phyloP scores from a whole-genome alignment of 73 alveolate genomes.

The Paramecium pentaurelia region DNA sequence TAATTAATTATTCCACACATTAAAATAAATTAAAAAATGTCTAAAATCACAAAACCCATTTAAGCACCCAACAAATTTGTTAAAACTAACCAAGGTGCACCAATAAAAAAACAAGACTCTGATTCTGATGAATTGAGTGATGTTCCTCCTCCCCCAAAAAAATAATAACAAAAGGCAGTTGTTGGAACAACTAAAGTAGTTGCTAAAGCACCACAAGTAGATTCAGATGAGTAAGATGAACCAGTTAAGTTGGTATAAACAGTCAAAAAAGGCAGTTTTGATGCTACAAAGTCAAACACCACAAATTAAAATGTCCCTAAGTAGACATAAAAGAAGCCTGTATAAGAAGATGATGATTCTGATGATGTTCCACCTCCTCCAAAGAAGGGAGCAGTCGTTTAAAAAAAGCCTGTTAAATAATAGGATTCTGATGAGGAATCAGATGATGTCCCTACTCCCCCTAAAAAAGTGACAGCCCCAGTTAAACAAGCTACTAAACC shows the following conservation, averaged over 20 bases:
- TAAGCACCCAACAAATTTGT: neutral
- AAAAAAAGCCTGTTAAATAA: constrained; percentile 3
- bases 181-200: neutral
- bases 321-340: neutral
- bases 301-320: neutral
- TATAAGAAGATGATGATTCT: neutral
- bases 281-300: constrained; percentile 19
- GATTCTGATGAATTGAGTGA: constrained; percentile 1
- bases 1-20: constrained; percentile 12
- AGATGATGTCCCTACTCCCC: constrained; percentile 31
- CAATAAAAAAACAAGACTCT: neutral
- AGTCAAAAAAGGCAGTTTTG: neutral
- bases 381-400: neutral
- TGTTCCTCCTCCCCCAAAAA: constrained; percentile 16
- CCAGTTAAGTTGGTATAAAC: neutral
- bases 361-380: neutral
- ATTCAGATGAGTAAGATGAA: neutral
- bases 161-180: neutral
- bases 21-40: constrained; percentile 16
- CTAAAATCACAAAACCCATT: neutral
- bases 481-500: neutral
- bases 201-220: constrained; percentile 6
- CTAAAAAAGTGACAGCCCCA: neutral
- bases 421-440: neutral
- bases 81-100: neutral